These are phyloP conservation scores for Apiotrichum sp. DNA, from an alignment of 1,284 basidiomycete species.

Conservation along the genomic window DNA sequence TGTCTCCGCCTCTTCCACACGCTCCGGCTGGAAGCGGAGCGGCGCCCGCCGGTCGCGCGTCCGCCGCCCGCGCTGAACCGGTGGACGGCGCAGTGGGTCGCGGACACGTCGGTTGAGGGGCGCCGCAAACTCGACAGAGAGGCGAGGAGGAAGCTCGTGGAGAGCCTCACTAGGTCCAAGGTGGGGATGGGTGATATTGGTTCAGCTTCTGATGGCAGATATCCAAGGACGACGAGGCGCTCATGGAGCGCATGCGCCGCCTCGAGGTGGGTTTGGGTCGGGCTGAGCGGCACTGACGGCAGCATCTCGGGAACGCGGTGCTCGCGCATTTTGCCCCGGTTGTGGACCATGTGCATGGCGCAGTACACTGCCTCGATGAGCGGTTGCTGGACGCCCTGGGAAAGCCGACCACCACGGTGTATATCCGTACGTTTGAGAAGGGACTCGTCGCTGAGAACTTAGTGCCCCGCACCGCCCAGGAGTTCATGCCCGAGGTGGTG, in stretches of 20 bases:
- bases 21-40: not conserved
- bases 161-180: not conserved
- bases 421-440: not conserved
- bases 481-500: not conserved
- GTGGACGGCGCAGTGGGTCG: not conserved
- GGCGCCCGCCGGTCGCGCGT: not conserved
- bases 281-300: too few species aligned
- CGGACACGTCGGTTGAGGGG: not conserved
- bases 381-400: not conserved
- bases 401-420: not conserved
- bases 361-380: not conserved
- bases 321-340: too few species aligned
- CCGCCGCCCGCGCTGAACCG: not conserved
- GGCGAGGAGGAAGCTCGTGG: not conserved
- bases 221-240: too few species aligned
- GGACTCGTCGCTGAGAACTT: not conserved
- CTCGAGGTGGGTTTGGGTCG: too few species aligned
- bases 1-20: not conserved
- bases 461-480: not conserved
- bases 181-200: too few species aligned
- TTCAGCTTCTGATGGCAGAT: too few species aligned
- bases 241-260: too few species aligned
- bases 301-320: too few species aligned
- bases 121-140: not conserved
- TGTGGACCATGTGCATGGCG: not conserved